These are phyloP conservation scores for Penicillium atrosanguineum DNA, from an alignment of 495 filamentous ascomycete species.

Conservation along the genomic window DNA sequence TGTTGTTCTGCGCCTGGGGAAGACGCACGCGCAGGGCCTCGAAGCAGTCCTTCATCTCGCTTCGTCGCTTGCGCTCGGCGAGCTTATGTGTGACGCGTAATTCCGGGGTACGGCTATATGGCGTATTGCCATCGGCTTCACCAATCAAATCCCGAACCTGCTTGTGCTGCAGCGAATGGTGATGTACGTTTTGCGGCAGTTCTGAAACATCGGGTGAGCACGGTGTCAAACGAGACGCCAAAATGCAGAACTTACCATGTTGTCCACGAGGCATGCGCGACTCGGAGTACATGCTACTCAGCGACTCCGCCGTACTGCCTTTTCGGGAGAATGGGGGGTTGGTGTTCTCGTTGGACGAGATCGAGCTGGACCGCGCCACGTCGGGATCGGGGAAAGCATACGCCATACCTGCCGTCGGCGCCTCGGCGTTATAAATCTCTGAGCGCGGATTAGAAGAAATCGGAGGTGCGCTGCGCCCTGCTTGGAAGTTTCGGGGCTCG, in stretches of 20 bases:
- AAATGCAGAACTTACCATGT: conserved; percentile 42
- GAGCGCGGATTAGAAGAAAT: conserved; percentile 76
- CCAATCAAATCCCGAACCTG: conserved; percentile 64
- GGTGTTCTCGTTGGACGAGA: conserved; percentile 53
- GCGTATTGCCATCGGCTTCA: conserved; percentile 62
- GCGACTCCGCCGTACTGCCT: conserved; percentile 69
- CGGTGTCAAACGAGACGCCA: background rate
- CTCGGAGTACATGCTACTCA: conserved; percentile 75
- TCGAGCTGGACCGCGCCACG: conserved; percentile 51
- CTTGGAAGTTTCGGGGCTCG: conserved; percentile 52
- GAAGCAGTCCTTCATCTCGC: conserved; percentile 98
- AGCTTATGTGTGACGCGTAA: conserved; percentile 94
- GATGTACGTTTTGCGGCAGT: conserved; percentile 57
- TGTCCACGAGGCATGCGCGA: conserved; percentile 69
- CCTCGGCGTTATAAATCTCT: conserved; percentile 74
- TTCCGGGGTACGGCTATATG: conserved; percentile 93
- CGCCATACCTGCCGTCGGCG: conserved; percentile 76
- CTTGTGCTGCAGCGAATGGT: conserved; percentile 74
- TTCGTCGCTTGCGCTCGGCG: conserved; percentile 90
- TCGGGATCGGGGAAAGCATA: conserved; percentile 83
- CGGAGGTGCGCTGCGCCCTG: conserved; percentile 65
- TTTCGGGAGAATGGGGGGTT: conserved; percentile 56
- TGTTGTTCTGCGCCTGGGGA: conserved; percentile 82
- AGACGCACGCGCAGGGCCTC: conserved; percentile 79
- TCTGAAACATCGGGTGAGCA: conserved; percentile 29